Evolutionary conservation across 768 basidiomycete species (phyloP).

Genomic region (Leucocoprinus leucothites): DNA sequence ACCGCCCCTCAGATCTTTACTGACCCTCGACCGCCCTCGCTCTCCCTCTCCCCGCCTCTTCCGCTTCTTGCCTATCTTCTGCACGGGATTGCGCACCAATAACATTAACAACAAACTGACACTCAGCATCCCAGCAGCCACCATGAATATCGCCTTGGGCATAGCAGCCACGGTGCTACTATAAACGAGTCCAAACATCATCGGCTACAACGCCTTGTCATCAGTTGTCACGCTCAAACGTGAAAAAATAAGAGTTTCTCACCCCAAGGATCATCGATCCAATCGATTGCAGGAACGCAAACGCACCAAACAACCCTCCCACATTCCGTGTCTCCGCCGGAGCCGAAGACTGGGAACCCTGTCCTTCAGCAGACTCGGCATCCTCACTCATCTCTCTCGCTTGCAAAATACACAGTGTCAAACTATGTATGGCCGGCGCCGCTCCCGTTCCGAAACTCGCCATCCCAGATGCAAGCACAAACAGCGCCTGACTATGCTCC

Average conservation of each 20-base stretch:
- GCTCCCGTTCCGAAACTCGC: conserved; percentile 65
- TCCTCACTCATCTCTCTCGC: conserved; percentile 31
- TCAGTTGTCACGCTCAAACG: conserved; percentile 3
- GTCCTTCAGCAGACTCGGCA: conserved; percentile 1
- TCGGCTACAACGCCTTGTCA: conserved; percentile 52
- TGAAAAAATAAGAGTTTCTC: conserved; percentile 17
- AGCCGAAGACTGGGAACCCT: conserved; percentile 17
- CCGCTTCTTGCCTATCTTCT: conserved; percentile 17
- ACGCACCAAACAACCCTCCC: conserved; percentile 55
- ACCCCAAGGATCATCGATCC: conserved; percentile 65
- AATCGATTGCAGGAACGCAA: conserved; percentile 67
- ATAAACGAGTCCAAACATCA: conserved; percentile 73
- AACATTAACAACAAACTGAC: conserved; percentile 32
- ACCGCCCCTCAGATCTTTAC: conserved; percentile 46
- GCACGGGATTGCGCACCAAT: conserved; percentile 39
- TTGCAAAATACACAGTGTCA: conserved; percentile 64
- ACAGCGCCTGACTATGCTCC: conserved; percentile 42
- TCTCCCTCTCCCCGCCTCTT: conserved; percentile 22
- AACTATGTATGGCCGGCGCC: conserved; percentile 66
- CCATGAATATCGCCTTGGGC: conserved; percentile 69
- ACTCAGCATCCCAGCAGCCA: conserved; percentile 49
- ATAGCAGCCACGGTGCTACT: conserved; percentile 62
- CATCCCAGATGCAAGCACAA: conserved; percentile 59
- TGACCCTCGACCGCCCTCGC: conserved; percentile 43
- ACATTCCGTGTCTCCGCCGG: conserved; percentile 13